Evolutionary conservation across 495 filamentous ascomycete species (phyloP), one percentile per base, ranked within the genome.

Genomic region (Annulohypoxylon nitens): DNA sequence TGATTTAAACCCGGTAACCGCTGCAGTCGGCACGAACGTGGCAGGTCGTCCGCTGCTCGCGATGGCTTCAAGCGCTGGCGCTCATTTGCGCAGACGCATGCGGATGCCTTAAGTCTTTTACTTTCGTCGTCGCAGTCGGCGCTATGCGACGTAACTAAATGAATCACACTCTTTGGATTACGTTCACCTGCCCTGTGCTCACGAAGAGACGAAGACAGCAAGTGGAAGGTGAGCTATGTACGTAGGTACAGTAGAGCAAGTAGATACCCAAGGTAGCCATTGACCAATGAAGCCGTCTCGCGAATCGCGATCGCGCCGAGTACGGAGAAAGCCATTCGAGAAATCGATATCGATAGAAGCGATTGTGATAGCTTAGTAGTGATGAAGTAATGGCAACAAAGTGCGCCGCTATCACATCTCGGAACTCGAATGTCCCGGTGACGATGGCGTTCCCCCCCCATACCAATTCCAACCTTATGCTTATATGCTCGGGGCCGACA

Each of bases 321-420:
- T 25, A 33, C 23, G 58, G 62, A 62, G 57, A 61, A 23, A 9
- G n/a, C 3, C 25, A 23, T 33, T 61, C 36, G 55, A 20, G 37
- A 20, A 36, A 43, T 54, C 51, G 60, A 64, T 51, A 50, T 62
- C 30, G 62, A 45, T 60, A 41, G 57, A 54, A 43, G 30, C 39
- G 39, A 60, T 53, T 30, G 18, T 39, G 65, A 64, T 69, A 61
- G 65, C 64, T 74, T 62, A 45, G 25, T 11, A 51, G 37, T n/a
- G 54, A 69, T 66, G 47, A 62, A 65, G 66, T 66, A 65, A 66
- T 57, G 72, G 72, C 72, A 75, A 67, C 58, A 75, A 3, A 54
- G 67, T 70, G 72, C 72, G 67, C 67, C 51, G 45, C 36, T 61
- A 57, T 75, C 72, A 70, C 72, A 61, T 63, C 25, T 67, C 71